These are phyloP conservation scores for Globisporangium middletonii DNA, from an alignment of 352 stramenopile species.

Conservation along the genomic window DNA sequence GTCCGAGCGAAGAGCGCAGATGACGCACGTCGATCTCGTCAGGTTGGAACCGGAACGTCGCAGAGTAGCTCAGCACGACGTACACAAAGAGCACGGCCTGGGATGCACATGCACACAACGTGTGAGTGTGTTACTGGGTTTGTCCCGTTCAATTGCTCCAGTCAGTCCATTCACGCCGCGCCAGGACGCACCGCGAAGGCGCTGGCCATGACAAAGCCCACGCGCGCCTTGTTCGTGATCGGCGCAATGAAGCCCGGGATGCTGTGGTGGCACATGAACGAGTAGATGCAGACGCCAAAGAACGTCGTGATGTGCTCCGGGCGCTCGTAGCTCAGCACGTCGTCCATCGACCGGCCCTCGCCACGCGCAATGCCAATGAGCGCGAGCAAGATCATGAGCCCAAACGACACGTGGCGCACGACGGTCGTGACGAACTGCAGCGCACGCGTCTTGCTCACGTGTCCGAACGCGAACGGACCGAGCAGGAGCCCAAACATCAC, in stretches of 20 bases:
- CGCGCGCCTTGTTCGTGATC: slow-evolving; percentile 77
- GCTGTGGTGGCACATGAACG: slow-evolving; percentile 89
- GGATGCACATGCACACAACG: not conserved
- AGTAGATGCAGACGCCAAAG: slow-evolving; percentile 87
- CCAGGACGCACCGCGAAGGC: slow-evolving; percentile 54
- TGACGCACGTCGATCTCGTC: slow-evolving; percentile 66
- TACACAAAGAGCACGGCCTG: slow-evolving; percentile 79
- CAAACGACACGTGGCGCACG: slow-evolving; percentile 81
- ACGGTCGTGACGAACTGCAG: slow-evolving; percentile 77
- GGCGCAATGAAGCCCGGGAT: slow-evolving; percentile 78
- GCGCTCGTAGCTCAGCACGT: slow-evolving; percentile 73
- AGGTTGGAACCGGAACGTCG: slow-evolving; percentile 74
- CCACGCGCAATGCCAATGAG: slow-evolving; percentile 60
- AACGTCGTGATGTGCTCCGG: slow-evolving; percentile 69
- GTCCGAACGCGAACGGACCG: slow-evolving; percentile 69
- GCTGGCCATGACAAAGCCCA: slow-evolving; percentile 48
- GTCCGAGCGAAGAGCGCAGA: not conserved
- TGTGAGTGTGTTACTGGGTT: no score
- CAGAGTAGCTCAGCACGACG: slow-evolving; percentile 67
- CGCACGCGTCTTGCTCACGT: slow-evolving; percentile 79
- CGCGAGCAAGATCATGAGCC: slow-evolving; percentile 77
- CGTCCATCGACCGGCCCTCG: slow-evolving; percentile 46
- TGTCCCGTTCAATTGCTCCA: not conserved
- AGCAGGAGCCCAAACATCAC: slow-evolving; percentile 66
- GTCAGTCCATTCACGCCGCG: slow-evolving; percentile 6